Percentiles rank a stretch among this genome's conserved stretches.
Evolutionary conservation across 2,329 filamentous ascomycete species (phyloP).

Genomic region (Alternaria arbusti): DNA sequence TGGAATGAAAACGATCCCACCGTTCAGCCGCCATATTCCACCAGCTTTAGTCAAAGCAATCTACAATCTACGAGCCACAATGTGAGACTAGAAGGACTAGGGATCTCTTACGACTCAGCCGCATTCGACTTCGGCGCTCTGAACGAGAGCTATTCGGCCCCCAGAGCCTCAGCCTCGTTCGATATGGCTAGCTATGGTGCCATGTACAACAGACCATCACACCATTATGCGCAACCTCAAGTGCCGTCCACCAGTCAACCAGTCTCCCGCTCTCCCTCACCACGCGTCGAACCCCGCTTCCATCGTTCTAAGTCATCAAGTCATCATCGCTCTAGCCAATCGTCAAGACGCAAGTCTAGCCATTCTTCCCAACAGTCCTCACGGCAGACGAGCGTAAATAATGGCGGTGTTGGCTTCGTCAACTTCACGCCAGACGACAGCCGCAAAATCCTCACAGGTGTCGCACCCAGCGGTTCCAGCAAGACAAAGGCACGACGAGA

Average conservation of each 20-base stretch:
- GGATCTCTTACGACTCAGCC: conserved; percentile 38
- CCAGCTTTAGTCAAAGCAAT: conserved; percentile 27
- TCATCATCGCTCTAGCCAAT: conserved; percentile 11
- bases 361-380: conserved; percentile 28
- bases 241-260: conserved; percentile 26
- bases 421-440: conserved; percentile 88
- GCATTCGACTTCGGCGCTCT: conserved; percentile 26
- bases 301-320: conserved; percentile 30
- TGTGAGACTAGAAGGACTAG: conserved; percentile 32
- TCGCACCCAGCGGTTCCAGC: conserved; percentile 86
- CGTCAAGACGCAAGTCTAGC: conserved; percentile 29
- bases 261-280: conserved; percentile 32
- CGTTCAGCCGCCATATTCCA: conserved; percentile 16
- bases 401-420: conserved; percentile 71
- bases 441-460: conserved; percentile 80
- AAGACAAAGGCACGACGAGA: conserved; percentile 96
- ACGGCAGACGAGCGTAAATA: conserved; percentile 50
- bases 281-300: conserved; percentile 33
- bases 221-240: conserved; percentile 11
- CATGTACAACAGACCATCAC: conserved; percentile 23
- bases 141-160: not conserved
- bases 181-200: conserved; percentile 17
- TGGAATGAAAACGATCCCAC: conserved; percentile 30
- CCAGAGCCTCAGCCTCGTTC: conserved; percentile 22
- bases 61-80: conserved; percentile 26